Evolutionary conservation across 2,329 filamentous ascomycete species (phyloP).

Genomic region (Calonectria pseudoturangicola): DNA sequence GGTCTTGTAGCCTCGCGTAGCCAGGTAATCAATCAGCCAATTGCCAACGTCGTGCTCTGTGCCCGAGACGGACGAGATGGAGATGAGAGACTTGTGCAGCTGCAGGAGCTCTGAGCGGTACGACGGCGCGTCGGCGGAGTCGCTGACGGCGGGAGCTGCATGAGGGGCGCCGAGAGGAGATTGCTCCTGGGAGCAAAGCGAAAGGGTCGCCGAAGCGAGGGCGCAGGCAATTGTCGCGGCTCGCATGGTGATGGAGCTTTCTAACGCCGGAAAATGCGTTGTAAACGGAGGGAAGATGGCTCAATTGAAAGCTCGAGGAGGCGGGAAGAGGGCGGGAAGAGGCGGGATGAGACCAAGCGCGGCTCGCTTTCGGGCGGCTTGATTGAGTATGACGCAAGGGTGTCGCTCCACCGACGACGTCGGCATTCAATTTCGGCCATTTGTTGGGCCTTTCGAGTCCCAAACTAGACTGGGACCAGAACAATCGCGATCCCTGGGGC

Average conservation of each 20-base stretch:
- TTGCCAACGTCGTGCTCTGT: conserved; percentile 81
- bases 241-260: conserved; percentile 37
- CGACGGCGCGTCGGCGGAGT: conserved; percentile 53
- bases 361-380: background rate
- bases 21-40: conserved; percentile 81
- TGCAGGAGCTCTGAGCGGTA: conserved; percentile 75
- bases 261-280: background rate
- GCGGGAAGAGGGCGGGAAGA: background rate
- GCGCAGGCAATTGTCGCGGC: conserved; percentile 34
- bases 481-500: background rate
- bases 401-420: background rate
- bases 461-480: background rate
- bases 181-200: conserved; percentile 30
- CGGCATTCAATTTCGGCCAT: background rate
- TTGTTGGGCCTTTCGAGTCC: background rate
- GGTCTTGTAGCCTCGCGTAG: conserved; percentile 65
- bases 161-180: conserved; percentile 22
- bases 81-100: conserved; percentile 84
- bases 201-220: conserved; percentile 39
- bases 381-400: conserved; percentile 13
- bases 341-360: background rate
- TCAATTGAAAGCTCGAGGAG: conserved; percentile 14
- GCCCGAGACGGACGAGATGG: conserved; percentile 82
- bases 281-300: background rate
- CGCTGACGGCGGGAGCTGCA: conserved; percentile 22